Evolutionary conservation across 805 yeast species (phyloP), one percentile per base, ranked within the genome.

Genomic region (Cyberlindnera bimundalis): DNA sequence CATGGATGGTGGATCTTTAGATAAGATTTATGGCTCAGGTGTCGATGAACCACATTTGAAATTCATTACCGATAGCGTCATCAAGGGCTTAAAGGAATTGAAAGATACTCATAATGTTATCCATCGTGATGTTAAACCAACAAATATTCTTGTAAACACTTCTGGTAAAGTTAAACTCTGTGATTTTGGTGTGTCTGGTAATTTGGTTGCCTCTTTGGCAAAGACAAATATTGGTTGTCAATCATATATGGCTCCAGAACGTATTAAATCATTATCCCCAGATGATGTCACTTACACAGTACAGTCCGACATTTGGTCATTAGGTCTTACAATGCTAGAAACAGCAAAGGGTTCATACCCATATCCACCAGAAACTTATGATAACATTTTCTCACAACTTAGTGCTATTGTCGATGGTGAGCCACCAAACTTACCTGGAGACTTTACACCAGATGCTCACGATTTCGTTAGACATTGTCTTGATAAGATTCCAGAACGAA

Each of bases 231-330:
- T 91, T 50, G 99, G 99, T 5, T 91, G 99, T 64, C 99, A 93
- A 65, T 84, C 96, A 1, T 91, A 91, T 63, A 93, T 93, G 98
- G 98, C 98, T 1, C 99, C 99, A 1, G 99, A 91, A 60, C 76
- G 99, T 57, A 93, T 93, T 52, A 80, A 81, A 56, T 77, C 85
- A 0, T 55, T 74, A 46, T 79, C 68, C 48, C 91, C 89, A 2
- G 89, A 84, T 56, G 90, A 79, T 50, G 71, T 77, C 8, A 78
- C 93, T 0, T 91, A 91, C 63, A 80, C 96, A 2, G 96, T 89
- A 4, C 97, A 91, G 58, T 82, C 95, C 9, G 99, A 91, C 64
- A 79, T 91, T 46, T 91, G 99, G 99, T 88, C 96, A 0, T 65
- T 91, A 32, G 99, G 98, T 0, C 70, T 91, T 42, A 78, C 90